These are phyloP conservation scores for Mediolabrus comicus DNA, from an alignment of 108 stramenopile species.

Conservation along the genomic window DNA sequence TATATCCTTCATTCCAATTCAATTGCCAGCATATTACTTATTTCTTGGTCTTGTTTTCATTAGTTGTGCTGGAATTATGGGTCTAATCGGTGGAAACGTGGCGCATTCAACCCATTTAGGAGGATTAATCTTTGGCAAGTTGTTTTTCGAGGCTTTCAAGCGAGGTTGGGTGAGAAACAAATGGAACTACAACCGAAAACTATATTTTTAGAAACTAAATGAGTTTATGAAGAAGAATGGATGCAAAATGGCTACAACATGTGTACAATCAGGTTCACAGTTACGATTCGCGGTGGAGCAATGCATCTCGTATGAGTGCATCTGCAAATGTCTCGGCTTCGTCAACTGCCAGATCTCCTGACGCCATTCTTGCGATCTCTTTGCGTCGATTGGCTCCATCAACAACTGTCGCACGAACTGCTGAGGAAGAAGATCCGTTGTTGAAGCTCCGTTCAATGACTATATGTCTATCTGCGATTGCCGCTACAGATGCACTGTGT, in stretches of 20 bases:
- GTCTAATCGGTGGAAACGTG: conserved; percentile 24
- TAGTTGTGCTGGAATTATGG: conserved; percentile 50
- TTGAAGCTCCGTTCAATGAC: conserved; percentile 53
- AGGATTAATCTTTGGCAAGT: conserved; percentile 68
- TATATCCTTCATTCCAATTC: conserved; percentile 59
- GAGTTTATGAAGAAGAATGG: neutral
- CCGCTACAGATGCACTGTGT: conserved; percentile 79
- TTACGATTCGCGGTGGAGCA: conserved; percentile 30
- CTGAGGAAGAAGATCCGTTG: conserved; percentile 2
- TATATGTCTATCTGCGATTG: conserved; percentile 72
- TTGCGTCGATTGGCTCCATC: conserved; percentile 53
- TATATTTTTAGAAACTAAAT: too few species aligned
- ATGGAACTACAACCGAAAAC: conserved; percentile 19
- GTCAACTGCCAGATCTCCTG: conserved; percentile 68
- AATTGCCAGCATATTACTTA: conserved; percentile 51
- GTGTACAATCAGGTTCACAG: neutral
- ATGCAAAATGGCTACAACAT: too few species aligned
- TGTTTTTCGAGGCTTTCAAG: conserved; percentile 59
- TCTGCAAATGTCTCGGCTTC: conserved; percentile 81
- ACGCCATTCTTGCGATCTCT: conserved; percentile 81
- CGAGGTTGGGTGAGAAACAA: conserved; percentile 30
- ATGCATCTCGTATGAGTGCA: conserved; percentile 69
- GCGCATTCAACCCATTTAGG: conserved; percentile 80
- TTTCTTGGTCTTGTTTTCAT: conserved; percentile 41
- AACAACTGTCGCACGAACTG: conserved; percentile 41